These are phyloP conservation scores for Meyerozyma guilliermondii DNA, from an alignment of 1,139 yeast genomes.

Conservation along the genomic window DNA sequence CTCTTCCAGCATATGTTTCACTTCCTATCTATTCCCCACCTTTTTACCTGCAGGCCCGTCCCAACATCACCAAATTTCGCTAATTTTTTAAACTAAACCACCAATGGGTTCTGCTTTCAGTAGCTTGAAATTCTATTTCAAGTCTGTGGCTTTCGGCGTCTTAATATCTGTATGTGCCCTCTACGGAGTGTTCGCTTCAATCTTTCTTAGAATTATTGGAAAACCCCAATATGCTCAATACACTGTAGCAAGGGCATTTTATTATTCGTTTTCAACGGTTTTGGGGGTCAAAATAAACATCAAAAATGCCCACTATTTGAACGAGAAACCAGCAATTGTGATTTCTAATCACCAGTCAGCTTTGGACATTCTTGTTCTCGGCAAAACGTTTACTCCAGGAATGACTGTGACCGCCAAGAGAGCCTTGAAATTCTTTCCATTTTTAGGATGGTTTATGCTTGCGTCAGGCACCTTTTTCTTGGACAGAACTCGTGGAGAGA, in stretches of 20 bases:
- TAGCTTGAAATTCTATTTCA: conserved; percentile 47
- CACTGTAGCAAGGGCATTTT: conserved; percentile 82
- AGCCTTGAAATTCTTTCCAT: conserved; percentile 79
- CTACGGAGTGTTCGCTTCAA: conserved; percentile 75
- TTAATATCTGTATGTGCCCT: conserved; percentile 57
- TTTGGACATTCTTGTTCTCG: conserved; percentile 75
- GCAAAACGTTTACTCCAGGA: conserved; percentile 78
- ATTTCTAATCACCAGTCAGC: conserved; percentile 92
- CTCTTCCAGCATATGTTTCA: too few relatives aligned
- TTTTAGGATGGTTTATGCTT: conserved; percentile 93
- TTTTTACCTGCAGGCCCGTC: not conserved
- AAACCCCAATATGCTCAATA: conserved; percentile 82
- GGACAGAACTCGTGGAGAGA: conserved; percentile 74
- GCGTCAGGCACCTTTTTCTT: conserved; percentile 87
- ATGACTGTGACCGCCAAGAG: conserved; percentile 92
- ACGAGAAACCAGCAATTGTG: conserved; percentile 75
- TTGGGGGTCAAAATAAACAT: conserved; percentile 69
- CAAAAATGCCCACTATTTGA: conserved; percentile 47
- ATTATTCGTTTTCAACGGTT: conserved; percentile 49
- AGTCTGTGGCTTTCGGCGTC: conserved; percentile 48
- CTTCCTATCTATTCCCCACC: not conserved
- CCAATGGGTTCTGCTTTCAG: not conserved
- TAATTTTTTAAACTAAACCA: not conserved
- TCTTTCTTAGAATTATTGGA: conserved; percentile 61
- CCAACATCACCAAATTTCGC: not conserved